Evolutionary conservation across 2,329 filamentous ascomycete genomes (phyloP), one percentile per base, ranked within the genome.

Genomic region (Ustilaginoidea virens): DNA sequence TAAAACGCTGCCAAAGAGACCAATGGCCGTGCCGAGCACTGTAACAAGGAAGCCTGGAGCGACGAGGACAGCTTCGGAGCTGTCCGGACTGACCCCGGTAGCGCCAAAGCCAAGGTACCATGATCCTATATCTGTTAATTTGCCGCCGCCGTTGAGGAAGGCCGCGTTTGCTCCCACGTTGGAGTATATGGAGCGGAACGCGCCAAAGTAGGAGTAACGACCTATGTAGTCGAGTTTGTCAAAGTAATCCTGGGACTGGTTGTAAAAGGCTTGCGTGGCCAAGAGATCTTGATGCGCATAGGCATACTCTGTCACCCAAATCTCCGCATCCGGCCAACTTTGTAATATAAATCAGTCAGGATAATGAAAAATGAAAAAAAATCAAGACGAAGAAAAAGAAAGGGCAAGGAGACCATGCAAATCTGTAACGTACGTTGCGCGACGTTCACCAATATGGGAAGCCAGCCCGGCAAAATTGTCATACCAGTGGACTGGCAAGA

Each of bases 281-380:
- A 47, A 34, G 11, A 82, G 60, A 16, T 63, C 55, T 41, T 68
- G 59, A 36, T 75, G 51, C 32, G 69, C 56, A 31, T 64, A 63
- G 21, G 75, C 80, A 48, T 77, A 85, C 51, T 90, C 81, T 16
- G 81, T 87, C 8, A 87, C 60, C 81, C 80, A 87, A 35, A 86
- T 69, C 4, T 66, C 61, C 19, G 60, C 57, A 35, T 67, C 61
- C 7, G 71, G 73, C 48, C 70, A 76, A 14, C 67, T 71, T 27
- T 17, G 5, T 9, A 4, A 23, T 9, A 2, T 5, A 17, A 11
- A 1, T 16, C 19, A 10, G 8, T 15, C 19, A 7, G 12, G 22
- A 13, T 23, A n/a, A 23, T 13, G 12, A 20, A 20, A 20, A 20
- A 20, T 7, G 11, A 20, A 20, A 20, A 20, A 17, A 13, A 11